Base-by-base conservation (phyloP, 2,329 filamentous ascomycete genomes). In the Fusarium gaditjirri region DNA sequence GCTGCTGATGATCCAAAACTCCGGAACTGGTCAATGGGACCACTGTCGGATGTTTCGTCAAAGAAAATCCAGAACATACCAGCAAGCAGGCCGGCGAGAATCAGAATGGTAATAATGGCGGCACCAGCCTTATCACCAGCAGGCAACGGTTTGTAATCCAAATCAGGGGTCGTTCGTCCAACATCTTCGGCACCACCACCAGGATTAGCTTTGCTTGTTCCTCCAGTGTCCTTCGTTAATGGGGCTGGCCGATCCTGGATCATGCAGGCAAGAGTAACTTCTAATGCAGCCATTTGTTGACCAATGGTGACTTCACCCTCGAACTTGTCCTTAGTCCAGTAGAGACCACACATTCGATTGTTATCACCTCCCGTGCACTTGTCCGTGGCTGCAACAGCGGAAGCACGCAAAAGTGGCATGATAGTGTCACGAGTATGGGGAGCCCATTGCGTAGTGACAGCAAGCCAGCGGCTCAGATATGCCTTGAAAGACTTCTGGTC, bases 261-360 rank as follows among this genome's bases (percentile, higher is more conserved):
- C 78, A 91, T 84, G 74, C 89, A 90, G 41, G 87, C 86, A 49
- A 93, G 85, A 11, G 92, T 86, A 14, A 92, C 84, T 75, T 92
- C 89, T 78, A 93, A 82, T 5, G 88, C 90, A 3, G 88, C 86
- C 91, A 93, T 93, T 80, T 93, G 90, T 78, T 93, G 90, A 9
- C 91, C 91, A 5, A 93, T 87, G 11, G 91, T 91, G 11, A 84
- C 86, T 4, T 83, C 84, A 29, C 88, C 88, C 77, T 92, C 90
- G 80, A 86, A 92, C 13, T 80, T 79, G 61, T 84, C 81, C 58
- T 86, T 83, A 49, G 85, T 86, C 89, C 90, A 92, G 65, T 86
- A 86, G 58, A 89, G 79, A 13, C 90, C 88, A 73, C 89, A 92
- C 84, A 89, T 86, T 31, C 85, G 85, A 6, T 86, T 84, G 68